Evolutionary conservation across 495 filamentous ascomycete species (phyloP).

Genomic region (Penicillium simplicissimum): DNA sequence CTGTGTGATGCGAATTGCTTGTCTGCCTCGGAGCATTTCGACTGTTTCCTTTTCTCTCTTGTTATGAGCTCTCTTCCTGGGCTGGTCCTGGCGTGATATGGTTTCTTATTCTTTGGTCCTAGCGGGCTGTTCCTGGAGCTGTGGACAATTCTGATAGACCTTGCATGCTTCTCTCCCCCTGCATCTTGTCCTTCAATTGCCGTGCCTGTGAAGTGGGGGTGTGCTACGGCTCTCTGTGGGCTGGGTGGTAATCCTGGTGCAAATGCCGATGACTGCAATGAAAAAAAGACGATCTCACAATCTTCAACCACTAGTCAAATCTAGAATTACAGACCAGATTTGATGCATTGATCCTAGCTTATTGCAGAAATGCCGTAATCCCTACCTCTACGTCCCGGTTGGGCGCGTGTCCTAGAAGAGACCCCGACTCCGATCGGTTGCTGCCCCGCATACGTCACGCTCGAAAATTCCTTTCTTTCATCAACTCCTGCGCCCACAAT

Average conservation of each 20-base stretch:
- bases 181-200: constrained; percentile 21
- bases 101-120: constrained; percentile 24
- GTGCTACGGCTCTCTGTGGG: constrained; percentile 6
- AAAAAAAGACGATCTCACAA: constrained; percentile 15
- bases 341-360: background rate
- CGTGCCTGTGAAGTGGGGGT: constrained; percentile 6
- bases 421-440: constrained; percentile 24
- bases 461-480: constrained; percentile 36
- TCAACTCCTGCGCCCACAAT: constrained; percentile 52
- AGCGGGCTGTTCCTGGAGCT: constrained; percentile 16
- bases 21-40: constrained; percentile 28
- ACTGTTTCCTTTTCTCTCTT: constrained; percentile 20
- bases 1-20: constrained; percentile 13
- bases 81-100: constrained; percentile 48
- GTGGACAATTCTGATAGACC: constrained; percentile 32
- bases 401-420: constrained; percentile 17
- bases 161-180: constrained; percentile 19
- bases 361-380: background rate
- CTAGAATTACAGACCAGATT: background rate
- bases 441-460: constrained; percentile 55
- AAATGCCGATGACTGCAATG: constrained; percentile 26
- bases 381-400: background rate
- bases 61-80: constrained; percentile 35
- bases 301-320: background rate
- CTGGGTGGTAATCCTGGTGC: constrained; percentile 19